Evolutionary conservation across 805 yeast genomes (phyloP).

Genomic region (Blastobotrys muscicola): DNA sequence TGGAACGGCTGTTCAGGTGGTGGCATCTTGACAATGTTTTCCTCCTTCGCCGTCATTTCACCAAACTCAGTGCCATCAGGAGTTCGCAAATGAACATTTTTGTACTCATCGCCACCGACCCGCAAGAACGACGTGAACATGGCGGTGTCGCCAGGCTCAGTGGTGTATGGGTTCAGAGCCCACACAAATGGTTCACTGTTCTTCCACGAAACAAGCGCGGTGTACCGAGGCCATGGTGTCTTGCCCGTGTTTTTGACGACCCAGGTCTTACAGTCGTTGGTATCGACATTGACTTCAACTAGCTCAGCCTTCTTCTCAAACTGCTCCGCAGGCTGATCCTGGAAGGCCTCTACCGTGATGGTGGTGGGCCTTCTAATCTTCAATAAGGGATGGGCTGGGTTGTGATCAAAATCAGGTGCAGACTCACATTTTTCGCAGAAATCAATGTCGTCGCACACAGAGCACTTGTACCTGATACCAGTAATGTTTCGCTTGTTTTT

Average conservation of each 20-base stretch:
- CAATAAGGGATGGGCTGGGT: slow-evolving; percentile 16
- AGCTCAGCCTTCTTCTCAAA: slow-evolving; percentile 1
- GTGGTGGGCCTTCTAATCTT: slow-evolving; percentile 24
- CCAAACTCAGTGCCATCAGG: slow-evolving; percentile 3
- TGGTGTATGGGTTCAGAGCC: slow-evolving; percentile 2
- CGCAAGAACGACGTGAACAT: slow-evolving; percentile 5
- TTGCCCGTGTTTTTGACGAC: slow-evolving; percentile 11
- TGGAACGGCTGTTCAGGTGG: background rate
- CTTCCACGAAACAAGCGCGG: slow-evolving; percentile 1
- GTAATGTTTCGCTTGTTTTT: slow-evolving; percentile 14
- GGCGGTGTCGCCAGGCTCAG: slow-evolving; percentile 1
- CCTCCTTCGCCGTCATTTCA: background rate
- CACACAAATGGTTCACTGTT: background rate
- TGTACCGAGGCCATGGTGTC: slow-evolving; percentile 11
- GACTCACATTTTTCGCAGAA: slow-evolving; percentile 30
- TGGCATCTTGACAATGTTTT: background rate
- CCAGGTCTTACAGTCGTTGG: slow-evolving; percentile 3
- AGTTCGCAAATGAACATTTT: background rate
- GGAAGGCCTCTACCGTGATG: background rate
- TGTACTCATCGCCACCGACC: too few relatives aligned
- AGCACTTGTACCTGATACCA: slow-evolving; percentile 41
- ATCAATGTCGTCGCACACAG: slow-evolving; percentile 34
- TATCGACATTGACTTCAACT: background rate
- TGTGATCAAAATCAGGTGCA: slow-evolving; percentile 12
- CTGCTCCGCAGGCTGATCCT: background rate